A percentile compares a stretch with the other conserved stretches of the same genome.
These are phyloP conservation scores for Acorus calamus DNA, from an alignment of 106 monocot genomes.

Conservation along the genomic window DNA sequence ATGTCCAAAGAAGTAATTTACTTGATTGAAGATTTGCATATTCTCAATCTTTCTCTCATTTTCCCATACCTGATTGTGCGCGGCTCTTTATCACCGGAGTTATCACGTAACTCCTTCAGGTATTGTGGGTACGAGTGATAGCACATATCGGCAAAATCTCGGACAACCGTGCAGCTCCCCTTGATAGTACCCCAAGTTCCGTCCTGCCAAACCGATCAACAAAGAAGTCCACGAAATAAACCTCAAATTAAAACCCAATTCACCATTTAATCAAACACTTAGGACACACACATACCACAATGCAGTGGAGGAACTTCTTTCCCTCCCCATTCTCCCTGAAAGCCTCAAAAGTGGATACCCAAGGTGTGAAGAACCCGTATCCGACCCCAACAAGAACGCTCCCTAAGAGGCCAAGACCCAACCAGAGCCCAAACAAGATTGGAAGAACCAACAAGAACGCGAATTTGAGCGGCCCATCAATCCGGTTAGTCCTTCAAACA, in stretches of 20 bases:
- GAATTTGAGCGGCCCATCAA: slow-evolving; percentile 54
- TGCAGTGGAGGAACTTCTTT: slow-evolving; percentile 53
- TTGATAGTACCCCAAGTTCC: slow-evolving; percentile 88
- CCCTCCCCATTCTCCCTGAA: slow-evolving; percentile 44
- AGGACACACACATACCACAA: slow-evolving; percentile 38
- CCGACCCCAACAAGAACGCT: slow-evolving; percentile 73
- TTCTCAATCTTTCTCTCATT: too few species aligned
- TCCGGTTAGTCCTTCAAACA: slow-evolving; percentile 53
- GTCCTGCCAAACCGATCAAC: slow-evolving; percentile 30
- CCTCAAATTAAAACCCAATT: background rate
- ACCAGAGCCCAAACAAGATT: slow-evolving; percentile 49
- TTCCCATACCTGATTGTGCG: slow-evolving; percentile 50
- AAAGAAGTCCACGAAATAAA: background rate
- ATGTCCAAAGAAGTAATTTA: too few species aligned
- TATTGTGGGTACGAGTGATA: slow-evolving; percentile 70
- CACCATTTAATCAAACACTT: too few species aligned
- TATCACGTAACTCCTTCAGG: slow-evolving; percentile 69
- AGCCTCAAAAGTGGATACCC: slow-evolving; percentile 87
- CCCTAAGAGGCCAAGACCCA: slow-evolving; percentile 50
- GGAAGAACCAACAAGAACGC: slow-evolving; percentile 57
- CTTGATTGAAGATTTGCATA: too few species aligned
- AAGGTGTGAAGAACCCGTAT: slow-evolving; percentile 73
- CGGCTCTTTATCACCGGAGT: slow-evolving; percentile 18
- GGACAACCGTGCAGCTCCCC: slow-evolving; percentile 88
- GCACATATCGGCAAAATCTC: slow-evolving; percentile 89